A percentile compares a stretch with the other conserved stretches of the same genome.
phyloP scores from a whole-genome alignment of 192 early-diverging fungal species.

The Polychytrium aggregatum region DNA sequence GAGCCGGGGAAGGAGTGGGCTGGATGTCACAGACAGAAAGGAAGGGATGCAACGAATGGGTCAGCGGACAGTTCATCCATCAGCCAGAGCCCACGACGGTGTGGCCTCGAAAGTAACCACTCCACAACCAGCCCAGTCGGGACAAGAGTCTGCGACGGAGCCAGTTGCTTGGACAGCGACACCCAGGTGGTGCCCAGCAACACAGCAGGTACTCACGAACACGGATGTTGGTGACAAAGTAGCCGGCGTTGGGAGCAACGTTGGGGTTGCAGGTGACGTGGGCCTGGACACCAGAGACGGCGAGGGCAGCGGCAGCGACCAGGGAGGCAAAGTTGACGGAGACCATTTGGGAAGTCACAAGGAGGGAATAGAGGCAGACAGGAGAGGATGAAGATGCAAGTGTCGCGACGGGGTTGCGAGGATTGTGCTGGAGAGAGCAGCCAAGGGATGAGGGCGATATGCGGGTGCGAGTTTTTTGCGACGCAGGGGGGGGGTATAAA shows the following conservation, averaged over 20 bases:
- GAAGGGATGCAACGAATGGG: not conserved
- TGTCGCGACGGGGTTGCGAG: not conserved
- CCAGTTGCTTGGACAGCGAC: not conserved
- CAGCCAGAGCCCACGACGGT: no score
- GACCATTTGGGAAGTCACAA: not conserved
- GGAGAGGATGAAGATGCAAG: not conserved
- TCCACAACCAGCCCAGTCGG: no score
- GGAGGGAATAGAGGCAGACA: not conserved
- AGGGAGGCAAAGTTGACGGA: not conserved
- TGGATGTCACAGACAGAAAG: slow-evolving; percentile 1
- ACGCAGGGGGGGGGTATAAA: no score
- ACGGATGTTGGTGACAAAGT: slow-evolving; percentile 1
- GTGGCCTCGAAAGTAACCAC: no score
- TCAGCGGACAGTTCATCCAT: not conserved
- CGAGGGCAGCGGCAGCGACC: slow-evolving; percentile 2
- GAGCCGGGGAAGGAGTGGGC: slow-evolving; percentile 21
- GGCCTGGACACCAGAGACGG: slow-evolving; percentile 1
- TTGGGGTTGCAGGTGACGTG: slow-evolving; percentile 7
- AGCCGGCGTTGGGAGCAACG: slow-evolving; percentile 3
- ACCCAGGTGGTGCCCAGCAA: not conserved
- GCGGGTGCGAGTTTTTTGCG: no score
- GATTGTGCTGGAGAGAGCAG: no score
- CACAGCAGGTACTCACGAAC: slow-evolving; percentile 9
- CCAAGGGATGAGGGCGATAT: no score
- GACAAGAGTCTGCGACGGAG: not conserved